Evolutionary conservation across 2,329 filamentous ascomycete genomes (phyloP), one percentile per base, ranked within the genome.

Genomic region (Cryphonectria japonica): DNA sequence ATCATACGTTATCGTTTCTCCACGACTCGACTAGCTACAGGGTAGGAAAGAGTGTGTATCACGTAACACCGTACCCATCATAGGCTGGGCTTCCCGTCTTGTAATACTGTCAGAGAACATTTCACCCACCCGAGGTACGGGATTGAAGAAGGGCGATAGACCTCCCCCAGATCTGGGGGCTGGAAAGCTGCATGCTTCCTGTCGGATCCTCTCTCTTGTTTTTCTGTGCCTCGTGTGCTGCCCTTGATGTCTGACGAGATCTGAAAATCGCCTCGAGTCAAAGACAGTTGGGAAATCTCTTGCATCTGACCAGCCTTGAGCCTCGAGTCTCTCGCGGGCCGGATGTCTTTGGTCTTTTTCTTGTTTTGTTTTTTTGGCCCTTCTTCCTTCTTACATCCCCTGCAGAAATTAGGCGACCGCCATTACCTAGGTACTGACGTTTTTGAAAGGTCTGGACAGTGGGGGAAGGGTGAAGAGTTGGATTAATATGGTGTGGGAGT

Each of bases 21-120:
- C 19, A 32, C 32, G 59, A 70, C 60, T 70, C 61, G 65, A 70
- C 13, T 43, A 29, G 37, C 52, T 67, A 29, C 60, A 65, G 46
- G 46, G 22, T 59, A 50, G 46, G 26, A 0, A 50, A n/a, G 43
- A 54, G 62, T 19, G 16, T 52, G 78, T 78, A 70, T 70, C 62
- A 78, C 79, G 76, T 82, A 71, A 73, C 78, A 83, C 82, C 76
- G 73, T 79, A 79, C 76, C 81, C 80, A 78, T 81, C 80, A 80
- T 77, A 73, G 74, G 73, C 74, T 72, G 77, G 76, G 73, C 75
- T 75, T 75, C 75, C 75, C 29, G 67, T 67, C 66, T 67, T 73
- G 80, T 81, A 76, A 66, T 68, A 81, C 80, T 77, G 78, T 78
- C 67, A 76, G 72, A 76, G 72, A 79, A 78, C 72, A 78, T 80